Evolutionary conservation across 345 rosid species (phyloP).

Genomic region (Citrus sinensis): DVS_A1.0 CM039161.1:1409001-1409500

Average conservation of each 20-base stretch:
- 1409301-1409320: neutral
- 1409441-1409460: constrained; percentile 2
- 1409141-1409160: too few relatives aligned
- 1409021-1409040: neutral
- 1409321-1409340: neutral
- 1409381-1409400: constrained; percentile 24
- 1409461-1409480: neutral
- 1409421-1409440: constrained; percentile 11
- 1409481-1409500: constrained; percentile 23
- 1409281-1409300: neutral
- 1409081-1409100: too few relatives aligned
- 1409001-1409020: neutral
- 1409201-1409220: too few relatives aligned
- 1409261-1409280: neutral
- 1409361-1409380: constrained; percentile 30
- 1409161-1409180: too few relatives aligned
- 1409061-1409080: neutral
- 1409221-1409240: too few relatives aligned
- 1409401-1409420: constrained; percentile 1
- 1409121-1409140: too few relatives aligned
- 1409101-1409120: too few relatives aligned
- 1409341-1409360: constrained; percentile 14
- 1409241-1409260: neutral
- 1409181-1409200: too few relatives aligned
- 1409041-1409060: neutral